Conservation (phyloP, 1,284 basidiomycete genomes). For the Omphalotus olearius region DNA sequence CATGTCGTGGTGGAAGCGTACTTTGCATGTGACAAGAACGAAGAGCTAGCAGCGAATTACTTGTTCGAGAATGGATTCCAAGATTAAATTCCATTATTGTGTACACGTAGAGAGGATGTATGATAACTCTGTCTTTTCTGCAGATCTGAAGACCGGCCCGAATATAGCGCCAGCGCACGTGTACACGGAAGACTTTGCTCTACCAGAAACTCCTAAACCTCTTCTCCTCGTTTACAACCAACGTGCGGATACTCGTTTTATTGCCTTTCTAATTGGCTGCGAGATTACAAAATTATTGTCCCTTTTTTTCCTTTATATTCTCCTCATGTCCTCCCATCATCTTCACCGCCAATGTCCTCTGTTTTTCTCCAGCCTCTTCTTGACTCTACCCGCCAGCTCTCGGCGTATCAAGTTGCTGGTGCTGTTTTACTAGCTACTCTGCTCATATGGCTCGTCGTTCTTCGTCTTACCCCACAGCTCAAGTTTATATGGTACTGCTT, state of each 20-base stretch:
- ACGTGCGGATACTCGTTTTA: neutral
- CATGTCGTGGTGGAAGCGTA: slow-evolving; percentile 81
- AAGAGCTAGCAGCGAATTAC: slow-evolving; percentile 91
- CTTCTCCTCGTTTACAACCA: neutral
- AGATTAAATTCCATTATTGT: slow-evolving; percentile 10
- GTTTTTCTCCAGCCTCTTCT: neutral
- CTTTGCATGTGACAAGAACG: slow-evolving; percentile 92
- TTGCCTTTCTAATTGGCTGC: neutral
- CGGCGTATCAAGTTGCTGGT: slow-evolving; percentile 3
- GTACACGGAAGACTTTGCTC: neutral
- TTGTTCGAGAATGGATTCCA: slow-evolving; percentile 69
- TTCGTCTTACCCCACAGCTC: slow-evolving; percentile 28
- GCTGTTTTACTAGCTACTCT: slow-evolving; percentile 5
- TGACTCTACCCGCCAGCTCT: neutral
- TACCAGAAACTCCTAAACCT: neutral
- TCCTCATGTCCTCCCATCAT: neutral
- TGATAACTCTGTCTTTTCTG: neutral
- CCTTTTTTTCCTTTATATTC: neutral
- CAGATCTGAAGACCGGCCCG: too few species aligned
- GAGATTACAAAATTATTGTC: neutral
- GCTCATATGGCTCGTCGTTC: slow-evolving; percentile 6
- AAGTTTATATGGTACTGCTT: slow-evolving; percentile 48
- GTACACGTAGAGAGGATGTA: slow-evolving; percentile 6
- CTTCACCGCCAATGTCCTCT: neutral
- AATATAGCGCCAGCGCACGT: neutral